Evolutionary conservation across 164 flowering plant genomes (phyloP), one percentile per base, ranked within the genome.

Genomic region (Vitis amurensis): DNA sequence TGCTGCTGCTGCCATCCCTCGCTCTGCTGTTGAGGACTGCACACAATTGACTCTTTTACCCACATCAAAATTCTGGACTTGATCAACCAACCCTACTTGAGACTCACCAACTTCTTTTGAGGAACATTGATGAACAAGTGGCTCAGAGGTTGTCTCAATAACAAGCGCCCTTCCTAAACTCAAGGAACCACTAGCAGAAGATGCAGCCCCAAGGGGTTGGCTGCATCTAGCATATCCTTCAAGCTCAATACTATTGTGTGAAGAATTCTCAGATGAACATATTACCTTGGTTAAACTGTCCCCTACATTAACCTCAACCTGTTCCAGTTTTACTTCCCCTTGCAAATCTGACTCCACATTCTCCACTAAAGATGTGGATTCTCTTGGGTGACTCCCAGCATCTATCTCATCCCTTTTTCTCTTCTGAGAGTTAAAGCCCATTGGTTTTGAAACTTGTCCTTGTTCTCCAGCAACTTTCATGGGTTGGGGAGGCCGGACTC

Each of bases 401-500:
- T 44, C 59, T 49, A 72, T 74, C 50, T 80, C 84, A 57, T 69
- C 77, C 14, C 67, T 68, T 64, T 78, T 81, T 68, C 85, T 86
- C 73, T 86, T 88, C 72, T 55, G 70, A 17, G 62, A 53, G 29
- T 49, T 76, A 66, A 81, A 61, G 53, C 51, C 75, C 71, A 72
- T 83, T 10, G 68, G 58, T 60, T 75, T 82, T 55, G 74, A 68
- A 61, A 59, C 61, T n/a, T 63, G 57, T 74, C 77, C 79, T 49
- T 69, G 66, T 47, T 82, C 87, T 67, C 82, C 75, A 72, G 84
- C 74, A 10, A 59, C 71, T 75, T 73, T 85, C 11, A 73, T 19
- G 66, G 89, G 85, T 14, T 81, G 89, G 4, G 88, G 59, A 71
- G 96, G 94, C 44, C 94, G 87, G 65, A 86, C 77, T 4, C 89